Conservation (phyloP, 306 rosid genomes). For the Cicer cuneatum region DNA sequence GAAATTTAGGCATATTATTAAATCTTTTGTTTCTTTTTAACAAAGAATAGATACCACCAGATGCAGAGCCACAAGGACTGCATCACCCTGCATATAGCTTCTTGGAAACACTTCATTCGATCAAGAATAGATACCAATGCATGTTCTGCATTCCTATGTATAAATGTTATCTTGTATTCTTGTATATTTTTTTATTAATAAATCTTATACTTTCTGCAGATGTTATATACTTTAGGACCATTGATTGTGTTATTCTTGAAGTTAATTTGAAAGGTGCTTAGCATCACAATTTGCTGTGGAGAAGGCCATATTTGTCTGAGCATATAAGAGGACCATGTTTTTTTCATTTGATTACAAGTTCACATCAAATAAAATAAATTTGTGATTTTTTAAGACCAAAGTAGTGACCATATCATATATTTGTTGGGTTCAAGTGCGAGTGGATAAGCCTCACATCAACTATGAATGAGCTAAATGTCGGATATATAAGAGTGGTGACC, state of each 20-base stretch:
- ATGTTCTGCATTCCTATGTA: slow-evolving; percentile 15
- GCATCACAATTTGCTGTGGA: slow-evolving; percentile 29
- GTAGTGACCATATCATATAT: no score
- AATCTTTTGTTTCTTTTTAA: no score
- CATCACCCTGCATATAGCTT: slow-evolving; percentile 20
- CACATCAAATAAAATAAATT: no score
- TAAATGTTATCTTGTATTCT: not conserved
- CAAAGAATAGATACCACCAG: not conserved
- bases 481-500: no score
- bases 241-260: slow-evolving; percentile 6
- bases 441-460: no score
- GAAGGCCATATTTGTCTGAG: slow-evolving; percentile 27
- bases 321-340: slow-evolving; percentile 39
- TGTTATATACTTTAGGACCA: slow-evolving; percentile 40
- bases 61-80: slow-evolving; percentile 24
- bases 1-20: no score
- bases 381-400: no score
- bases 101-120: slow-evolving; percentile 5
- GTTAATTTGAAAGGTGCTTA: slow-evolving; percentile 37
- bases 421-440: no score
- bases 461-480: no score
- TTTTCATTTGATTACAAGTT: not conserved
- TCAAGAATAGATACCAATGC: slow-evolving; percentile 25
- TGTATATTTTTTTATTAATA: not conserved
- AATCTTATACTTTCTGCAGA: not conserved